Evolutionary conservation across 108 stramenopile species (phyloP), one percentile per base, ranked within the genome.

Genomic region (Cylindrotheca closterium): DNA sequence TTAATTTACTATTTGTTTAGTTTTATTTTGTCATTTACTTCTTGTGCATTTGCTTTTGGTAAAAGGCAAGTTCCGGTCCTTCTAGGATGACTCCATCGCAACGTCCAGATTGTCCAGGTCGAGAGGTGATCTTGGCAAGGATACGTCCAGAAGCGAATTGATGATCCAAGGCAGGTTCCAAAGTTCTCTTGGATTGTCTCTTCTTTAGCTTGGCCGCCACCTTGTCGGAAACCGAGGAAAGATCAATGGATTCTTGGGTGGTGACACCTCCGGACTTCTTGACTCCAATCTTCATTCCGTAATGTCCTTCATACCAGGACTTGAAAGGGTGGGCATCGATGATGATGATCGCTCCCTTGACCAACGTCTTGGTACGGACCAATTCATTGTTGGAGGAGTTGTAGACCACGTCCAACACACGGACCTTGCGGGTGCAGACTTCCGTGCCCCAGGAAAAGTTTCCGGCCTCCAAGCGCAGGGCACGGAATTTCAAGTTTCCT

Each of bases 341-440:
- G 60, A 97, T 67, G 45, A 99, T 83, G 68, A 99, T 96, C 51
- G 95, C 90, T 50, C 96, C 96, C 94, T 99, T 99, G 34, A 99
- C 99, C 19, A 99, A 89, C 8, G 99, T 99, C 97, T 99, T 99
- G 77, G 99, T 99, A 74, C 99, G 96, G 63, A 99, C 98, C 70
- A 99, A 82, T 80, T 99, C 99, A 94, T 99, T 99, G 88, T 99
- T 99, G 78, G 97, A 96, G 54, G 98, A 94, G 78, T 99, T 99
- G 96, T 98, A 99, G 30, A 87, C 82, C 7, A 99, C 99, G 75
- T 99, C 99, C 70, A 99, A 83, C 55, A 99, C 96, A 82, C 97
- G 96, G 30, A 98, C 94, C 93, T 99, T 99, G 67, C 97, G 93
- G 47, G 99, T 98, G 88, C 88, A 87, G 31, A 96, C 94, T 78